Evolutionary conservation across 805 yeast species (phyloP).

Genomic region (Candida montana): DNA sequence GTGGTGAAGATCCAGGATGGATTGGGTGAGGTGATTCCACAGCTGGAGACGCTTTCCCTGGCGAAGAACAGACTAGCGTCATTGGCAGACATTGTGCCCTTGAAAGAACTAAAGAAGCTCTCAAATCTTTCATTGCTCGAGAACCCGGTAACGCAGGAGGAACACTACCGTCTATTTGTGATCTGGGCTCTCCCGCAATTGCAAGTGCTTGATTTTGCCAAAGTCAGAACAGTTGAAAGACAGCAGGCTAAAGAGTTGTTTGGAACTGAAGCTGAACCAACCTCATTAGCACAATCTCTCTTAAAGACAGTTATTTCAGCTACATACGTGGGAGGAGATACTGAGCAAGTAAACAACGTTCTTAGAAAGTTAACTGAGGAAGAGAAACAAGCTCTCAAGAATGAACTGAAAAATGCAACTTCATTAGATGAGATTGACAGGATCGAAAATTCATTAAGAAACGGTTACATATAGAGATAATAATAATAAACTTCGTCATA

Average conservation of each 20-base stretch:
- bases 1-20: slow-evolving; percentile 38
- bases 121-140: slow-evolving; percentile 47
- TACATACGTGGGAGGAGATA: slow-evolving; percentile 22
- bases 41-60: slow-evolving; percentile 47
- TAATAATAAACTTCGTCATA: too few species aligned
- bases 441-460: slow-evolving; percentile 51
- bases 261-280: slow-evolving; percentile 24
- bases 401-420: slow-evolving; percentile 55
- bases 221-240: slow-evolving; percentile 54
- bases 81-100: slow-evolving; percentile 37
- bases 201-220: slow-evolving; percentile 60
- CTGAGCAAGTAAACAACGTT: slow-evolving; percentile 31
- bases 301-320: slow-evolving; percentile 10
- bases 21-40: slow-evolving; percentile 34
- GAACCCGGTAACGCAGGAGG: slow-evolving; percentile 47
- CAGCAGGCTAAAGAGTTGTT: slow-evolving; percentile 38
- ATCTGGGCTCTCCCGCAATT: slow-evolving; percentile 62
- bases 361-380: slow-evolving; percentile 46
- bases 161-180: slow-evolving; percentile 54
- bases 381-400: slow-evolving; percentile 46
- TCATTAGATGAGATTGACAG: slow-evolving; percentile 70
- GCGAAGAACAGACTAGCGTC: slow-evolving; percentile 44
- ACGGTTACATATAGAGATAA: slow-evolving; percentile 29
- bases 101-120: slow-evolving; percentile 37
- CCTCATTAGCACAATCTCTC: slow-evolving; percentile 29